Conservation (phyloP, 192 early-diverging fungal genomes). For the Coemansia guatemalensis region DNA sequence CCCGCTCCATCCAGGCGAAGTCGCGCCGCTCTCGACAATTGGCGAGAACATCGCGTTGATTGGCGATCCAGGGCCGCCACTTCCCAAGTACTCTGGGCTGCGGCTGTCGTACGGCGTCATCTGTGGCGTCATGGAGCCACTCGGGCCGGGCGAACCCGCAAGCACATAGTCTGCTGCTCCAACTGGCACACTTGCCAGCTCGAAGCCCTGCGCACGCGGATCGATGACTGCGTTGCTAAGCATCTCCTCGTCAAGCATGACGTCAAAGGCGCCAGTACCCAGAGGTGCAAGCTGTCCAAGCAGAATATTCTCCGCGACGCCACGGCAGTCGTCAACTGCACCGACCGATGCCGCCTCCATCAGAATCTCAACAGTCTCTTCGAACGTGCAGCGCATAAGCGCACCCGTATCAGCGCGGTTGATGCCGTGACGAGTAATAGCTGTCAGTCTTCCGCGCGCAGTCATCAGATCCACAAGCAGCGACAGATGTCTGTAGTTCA, state of each 20-base stretch:
- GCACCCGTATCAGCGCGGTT: conserved; percentile 94
- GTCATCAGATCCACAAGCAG: conserved; percentile 98
- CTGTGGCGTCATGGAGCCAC: conserved; percentile 64
- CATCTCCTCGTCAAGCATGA: conserved; percentile 93
- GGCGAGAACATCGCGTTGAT: conserved; percentile 84
- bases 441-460: conserved; percentile 86
- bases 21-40: conserved; percentile 72
- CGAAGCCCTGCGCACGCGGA: conserved; percentile 55
- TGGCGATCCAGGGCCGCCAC: conserved; percentile 65
- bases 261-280: conserved; percentile 91
- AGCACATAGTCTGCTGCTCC: conserved; percentile 57
- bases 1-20: conserved; percentile 59
- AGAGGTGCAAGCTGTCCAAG: conserved; percentile 95
- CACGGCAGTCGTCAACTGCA: conserved; percentile 91
- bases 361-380: conserved; percentile 98
- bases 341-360: conserved; percentile 93
- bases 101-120: conserved; percentile 84
- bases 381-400: conserved; percentile 93
- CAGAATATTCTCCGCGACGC: conserved; percentile 97
- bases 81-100: conserved; percentile 61
- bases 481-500: conserved; percentile 97
- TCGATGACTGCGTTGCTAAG: conserved; percentile 68
- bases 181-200: conserved; percentile 54
- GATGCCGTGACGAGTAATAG: conserved; percentile 98
- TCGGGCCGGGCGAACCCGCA: conserved; percentile 56